Conservation (phyloP, 371 early-diverging fungal genomes). For the Rhizopus stolonifer region DNA sequence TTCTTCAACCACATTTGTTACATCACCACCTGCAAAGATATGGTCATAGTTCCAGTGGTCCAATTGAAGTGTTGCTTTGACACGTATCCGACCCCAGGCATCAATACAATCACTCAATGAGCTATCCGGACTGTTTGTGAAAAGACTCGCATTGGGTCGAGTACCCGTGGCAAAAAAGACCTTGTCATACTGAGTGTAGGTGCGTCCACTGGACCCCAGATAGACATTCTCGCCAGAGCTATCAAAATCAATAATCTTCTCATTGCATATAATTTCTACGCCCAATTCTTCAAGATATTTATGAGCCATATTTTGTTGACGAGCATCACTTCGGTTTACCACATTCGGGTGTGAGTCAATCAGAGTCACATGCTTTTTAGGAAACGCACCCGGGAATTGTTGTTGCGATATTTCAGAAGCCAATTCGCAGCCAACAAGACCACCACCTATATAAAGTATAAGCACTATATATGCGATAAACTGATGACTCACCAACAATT, state of each 20-base stretch:
- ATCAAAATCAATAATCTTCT: constrained; percentile 49
- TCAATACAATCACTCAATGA: constrained; percentile 28
- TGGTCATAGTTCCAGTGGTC: constrained; percentile 50
- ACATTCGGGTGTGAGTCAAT: constrained; percentile 41
- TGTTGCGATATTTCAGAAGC: constrained; percentile 55
- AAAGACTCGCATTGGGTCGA: constrained; percentile 27
- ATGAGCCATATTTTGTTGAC: constrained; percentile 43
- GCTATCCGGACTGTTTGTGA: constrained; percentile 14
- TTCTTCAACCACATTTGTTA: constrained; percentile 55
- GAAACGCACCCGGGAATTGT: constrained; percentile 31
- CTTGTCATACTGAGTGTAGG: constrained; percentile 33
- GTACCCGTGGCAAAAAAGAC: constrained; percentile 45
- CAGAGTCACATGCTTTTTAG: constrained; percentile 53
- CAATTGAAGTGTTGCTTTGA: constrained; percentile 61
- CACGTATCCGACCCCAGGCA: constrained; percentile 40
- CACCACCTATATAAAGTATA: constrained; percentile 44
- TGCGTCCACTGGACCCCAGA: constrained; percentile 30
- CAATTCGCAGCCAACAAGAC: constrained; percentile 63
- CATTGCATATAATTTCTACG: constrained; percentile 59
- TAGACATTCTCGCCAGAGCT: constrained; percentile 31
- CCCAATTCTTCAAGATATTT: constrained; percentile 53
- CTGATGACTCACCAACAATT: constrained; percentile 40
- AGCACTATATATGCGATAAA: neutral
- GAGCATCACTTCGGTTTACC: constrained; percentile 32
- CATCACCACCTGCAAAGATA: constrained; percentile 69